phyloP scores from a whole-genome alignment of 129 eudicot genomes.

The Apium graveolens region DNA sequence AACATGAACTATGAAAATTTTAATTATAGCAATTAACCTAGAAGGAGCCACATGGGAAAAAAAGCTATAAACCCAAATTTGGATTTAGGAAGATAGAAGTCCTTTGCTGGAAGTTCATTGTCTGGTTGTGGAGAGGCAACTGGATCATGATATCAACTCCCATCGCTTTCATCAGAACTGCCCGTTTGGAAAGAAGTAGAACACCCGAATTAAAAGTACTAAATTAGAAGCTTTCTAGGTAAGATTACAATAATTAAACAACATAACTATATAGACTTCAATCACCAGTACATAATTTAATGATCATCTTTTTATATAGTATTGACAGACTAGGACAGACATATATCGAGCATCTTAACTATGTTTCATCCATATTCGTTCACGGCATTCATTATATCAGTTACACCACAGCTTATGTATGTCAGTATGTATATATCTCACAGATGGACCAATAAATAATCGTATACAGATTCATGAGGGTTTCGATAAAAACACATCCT shows the following conservation, averaged over 20 bases:
- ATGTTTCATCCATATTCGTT: not conserved
- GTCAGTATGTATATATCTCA: not conserved
- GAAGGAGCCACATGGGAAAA: not conserved
- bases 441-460: conserved; percentile 23
- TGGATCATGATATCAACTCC: too few species aligned
- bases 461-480: conserved; percentile 29
- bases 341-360: not conserved
- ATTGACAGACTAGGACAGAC: not conserved
- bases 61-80: not conserved
- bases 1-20: not conserved
- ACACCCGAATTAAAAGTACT: too few species aligned
- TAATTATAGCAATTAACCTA: not conserved
- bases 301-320: not conserved
- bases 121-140: too few species aligned
- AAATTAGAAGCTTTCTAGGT: too few species aligned
- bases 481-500: conserved; percentile 24
- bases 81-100: not conserved
- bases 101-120: not conserved
- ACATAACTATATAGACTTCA: not conserved
- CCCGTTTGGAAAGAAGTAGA: too few species aligned
- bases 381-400: not conserved
- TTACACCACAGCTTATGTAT: not conserved
- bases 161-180: too few species aligned
- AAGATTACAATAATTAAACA: too few species aligned
- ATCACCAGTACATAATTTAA: not conserved